Conservation (phyloP, 768 basidiomycete species). For the Leucocoprinus sp. region DNA sequence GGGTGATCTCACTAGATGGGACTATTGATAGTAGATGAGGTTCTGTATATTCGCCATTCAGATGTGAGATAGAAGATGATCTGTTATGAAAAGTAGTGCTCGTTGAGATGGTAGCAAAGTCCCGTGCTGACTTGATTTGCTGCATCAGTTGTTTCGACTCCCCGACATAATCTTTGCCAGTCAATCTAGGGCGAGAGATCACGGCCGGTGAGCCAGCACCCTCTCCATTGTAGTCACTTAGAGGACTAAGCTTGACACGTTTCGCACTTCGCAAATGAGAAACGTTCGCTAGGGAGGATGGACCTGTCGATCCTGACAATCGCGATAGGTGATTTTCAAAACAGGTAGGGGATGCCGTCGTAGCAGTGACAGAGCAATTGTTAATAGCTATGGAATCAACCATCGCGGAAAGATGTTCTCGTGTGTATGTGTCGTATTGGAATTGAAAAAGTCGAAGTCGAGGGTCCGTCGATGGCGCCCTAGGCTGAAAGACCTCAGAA, state of each 20-base stretch:
- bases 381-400: slow-evolving; percentile 91
- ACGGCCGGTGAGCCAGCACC: slow-evolving; percentile 38
- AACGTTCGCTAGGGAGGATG: slow-evolving; percentile 26
- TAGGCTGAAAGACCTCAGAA: slow-evolving; percentile 19
- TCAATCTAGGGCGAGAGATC: slow-evolving; percentile 39
- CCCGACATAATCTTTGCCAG: slow-evolving; percentile 64
- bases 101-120: slow-evolving; percentile 71
- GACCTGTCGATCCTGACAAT: slow-evolving; percentile 33
- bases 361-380: slow-evolving; percentile 51
- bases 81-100: slow-evolving; percentile 34
- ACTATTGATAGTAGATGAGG: not conserved
- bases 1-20: not conserved
- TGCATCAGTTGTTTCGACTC: slow-evolving; percentile 75
- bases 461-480: slow-evolving; percentile 50
- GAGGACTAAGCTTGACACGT: slow-evolving; percentile 70
- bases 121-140: slow-evolving; percentile 68
- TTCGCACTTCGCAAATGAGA: slow-evolving; percentile 68
- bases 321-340: slow-evolving; percentile 37
- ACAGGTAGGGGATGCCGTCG: slow-evolving; percentile 39
- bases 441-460: slow-evolving; percentile 85
- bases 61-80: slow-evolving; percentile 17
- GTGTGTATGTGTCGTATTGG: slow-evolving; percentile 93
- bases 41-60: slow-evolving; percentile 10
- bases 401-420: slow-evolving; percentile 88
- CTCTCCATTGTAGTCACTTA: slow-evolving; percentile 47